Evolutionary conservation across 2,329 filamentous ascomycete species (phyloP), one percentile per base, ranked within the genome.

Genomic region (Phaeosphaeriaceae sp.): DNA sequence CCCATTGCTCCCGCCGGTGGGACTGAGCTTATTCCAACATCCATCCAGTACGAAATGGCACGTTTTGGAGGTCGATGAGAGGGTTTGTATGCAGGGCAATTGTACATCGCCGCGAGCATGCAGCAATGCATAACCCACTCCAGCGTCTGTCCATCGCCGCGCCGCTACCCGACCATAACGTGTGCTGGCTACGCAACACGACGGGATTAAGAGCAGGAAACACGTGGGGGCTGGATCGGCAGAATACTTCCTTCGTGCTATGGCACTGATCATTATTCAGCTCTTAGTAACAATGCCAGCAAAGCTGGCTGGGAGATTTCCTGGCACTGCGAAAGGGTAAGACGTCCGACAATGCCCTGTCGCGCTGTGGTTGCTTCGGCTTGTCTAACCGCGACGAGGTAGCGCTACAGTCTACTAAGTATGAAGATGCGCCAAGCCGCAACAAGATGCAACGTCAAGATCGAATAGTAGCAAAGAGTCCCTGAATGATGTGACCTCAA

Each of bases 21-120:
- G 69, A 68, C 64, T 67, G 69, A 71, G 69, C 69, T 72, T 72
- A 72, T 68, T 71, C 66, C 61, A 57, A 72, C 69, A 64, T 65
- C 66, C 55, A 13, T 49, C 53, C 46, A 54, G 48, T 47, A 53
- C 48, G 22, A 21, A 10, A 33, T 33, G 24, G 44, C 13, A 46
- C 1, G 9, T 42, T 27, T 20, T 42, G 9, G 41, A 51, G 31
- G 31, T 21, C 10, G 10, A 48, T 27, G 44, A 24, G 33, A 22
- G 11, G 48, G 13, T 46, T 31, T 44, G 25, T 25, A 47, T 48
- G 48, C 48, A 51, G 44, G 51, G 40, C 13, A 50, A n/a, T 11
- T 21, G 49, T 31, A 20, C 7, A 49, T 7, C 21, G 44, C 44
- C 31, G 40, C 21, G 27, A 19, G n/a, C 41, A 57, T 48, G 54